phyloP scores from a whole-genome alignment of 805 yeast genomes.

The Schwanniomyces pseudopolymorphus region DNA sequence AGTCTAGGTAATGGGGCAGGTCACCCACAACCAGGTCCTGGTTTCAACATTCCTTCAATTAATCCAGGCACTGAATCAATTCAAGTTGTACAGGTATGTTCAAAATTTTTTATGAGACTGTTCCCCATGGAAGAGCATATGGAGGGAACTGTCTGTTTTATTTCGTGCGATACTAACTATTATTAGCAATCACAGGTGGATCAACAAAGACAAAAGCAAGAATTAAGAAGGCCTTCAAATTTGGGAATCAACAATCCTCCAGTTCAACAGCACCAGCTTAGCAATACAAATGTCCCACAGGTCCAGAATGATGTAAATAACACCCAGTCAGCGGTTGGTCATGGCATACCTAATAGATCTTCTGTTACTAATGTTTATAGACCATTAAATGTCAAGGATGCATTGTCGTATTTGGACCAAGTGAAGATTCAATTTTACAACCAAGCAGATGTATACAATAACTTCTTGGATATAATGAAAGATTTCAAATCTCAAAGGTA shows the following conservation, averaged over 20 bases:
- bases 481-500: constrained; percentile 92
- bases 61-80: constrained; percentile 33
- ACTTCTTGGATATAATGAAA: constrained; percentile 96
- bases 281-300: constrained; percentile 20
- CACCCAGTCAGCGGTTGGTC: constrained; percentile 18
- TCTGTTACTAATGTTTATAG: constrained; percentile 52
- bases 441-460: constrained; percentile 95
- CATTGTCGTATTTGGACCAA: constrained; percentile 90
- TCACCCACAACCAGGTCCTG: constrained; percentile 42
- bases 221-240: constrained; percentile 25
- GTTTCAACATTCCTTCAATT: constrained; percentile 50
- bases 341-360: constrained; percentile 41
- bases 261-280: constrained; percentile 27
- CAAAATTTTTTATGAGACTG: constrained; percentile 8
- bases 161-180: constrained; percentile 4
- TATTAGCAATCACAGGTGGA: constrained; percentile 13
- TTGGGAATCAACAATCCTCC: constrained; percentile 15
- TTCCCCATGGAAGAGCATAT: neutral
- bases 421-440: constrained; percentile 89
- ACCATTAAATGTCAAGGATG: constrained; percentile 94
- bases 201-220: constrained; percentile 19
- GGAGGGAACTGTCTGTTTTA: neutral
- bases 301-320: constrained; percentile 10
- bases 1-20: constrained; percentile 43
- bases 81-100: constrained; percentile 23